Conservation (phyloP, 2,329 filamentous ascomycete genomes). For the Thelonectria blattea region DNA sequence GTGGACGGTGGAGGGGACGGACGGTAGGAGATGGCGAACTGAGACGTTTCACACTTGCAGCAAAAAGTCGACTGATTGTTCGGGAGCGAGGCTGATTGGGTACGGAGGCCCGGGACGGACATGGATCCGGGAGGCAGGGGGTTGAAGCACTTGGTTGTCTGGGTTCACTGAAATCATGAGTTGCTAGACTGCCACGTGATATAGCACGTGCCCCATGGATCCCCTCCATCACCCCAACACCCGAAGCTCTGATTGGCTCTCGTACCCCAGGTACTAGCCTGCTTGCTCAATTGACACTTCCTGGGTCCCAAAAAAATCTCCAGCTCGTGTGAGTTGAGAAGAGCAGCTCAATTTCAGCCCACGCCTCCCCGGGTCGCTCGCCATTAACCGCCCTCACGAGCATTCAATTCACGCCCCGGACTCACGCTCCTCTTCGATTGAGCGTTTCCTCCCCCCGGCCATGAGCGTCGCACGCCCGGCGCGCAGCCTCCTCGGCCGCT, state of each 20-base stretch:
- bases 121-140: background rate
- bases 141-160: background rate
- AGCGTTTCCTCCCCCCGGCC: conserved; percentile 37
- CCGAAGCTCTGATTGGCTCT: conserved; percentile 27
- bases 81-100: conserved; percentile 29
- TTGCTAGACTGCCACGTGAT: background rate
- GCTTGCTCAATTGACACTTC: conserved; percentile 36
- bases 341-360: conserved; percentile 9
- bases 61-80: conserved; percentile 39
- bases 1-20: conserved; percentile 19
- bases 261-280: conserved; percentile 12
- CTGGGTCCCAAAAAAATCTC: conserved; percentile 42
- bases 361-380: conserved; percentile 16
- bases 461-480: conserved; percentile 64
- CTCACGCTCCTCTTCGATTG: conserved; percentile 8
- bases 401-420: conserved; percentile 3
- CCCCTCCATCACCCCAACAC: background rate
- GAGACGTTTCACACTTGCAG: conserved; percentile 55
- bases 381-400: conserved; percentile 17
- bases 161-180: no score
- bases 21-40: conserved; percentile 27
- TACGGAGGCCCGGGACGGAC: background rate
- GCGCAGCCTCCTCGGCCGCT: conserved; percentile 59
- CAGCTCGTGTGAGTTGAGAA: conserved; percentile 38
- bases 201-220: conserved; percentile 1